Conservation (phyloP, 768 basidiomycete species). For the Lentinula aciculospora region DNA sequence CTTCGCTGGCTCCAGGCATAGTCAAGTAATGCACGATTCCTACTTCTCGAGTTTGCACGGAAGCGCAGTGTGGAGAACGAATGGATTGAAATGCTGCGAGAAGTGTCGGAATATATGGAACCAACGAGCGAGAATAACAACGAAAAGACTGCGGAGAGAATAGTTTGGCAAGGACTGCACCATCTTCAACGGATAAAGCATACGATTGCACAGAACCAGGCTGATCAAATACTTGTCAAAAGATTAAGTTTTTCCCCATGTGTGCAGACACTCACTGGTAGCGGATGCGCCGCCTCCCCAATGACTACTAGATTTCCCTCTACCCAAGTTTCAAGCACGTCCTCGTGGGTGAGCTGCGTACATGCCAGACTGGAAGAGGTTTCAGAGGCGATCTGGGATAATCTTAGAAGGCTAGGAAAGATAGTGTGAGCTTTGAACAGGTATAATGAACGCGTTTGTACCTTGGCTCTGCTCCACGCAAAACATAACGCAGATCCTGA, state of each 20-base stretch:
- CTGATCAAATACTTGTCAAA: constrained; percentile 20
- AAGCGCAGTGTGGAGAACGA: constrained; percentile 39
- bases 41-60: constrained; percentile 36
- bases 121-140: constrained; percentile 33
- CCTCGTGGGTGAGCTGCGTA: constrained; percentile 30
- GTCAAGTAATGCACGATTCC: constrained; percentile 38
- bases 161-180: constrained; percentile 51
- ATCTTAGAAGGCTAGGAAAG: constrained; percentile 26
- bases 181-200: constrained; percentile 56
- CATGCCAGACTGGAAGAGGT: constrained; percentile 27
- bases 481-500: constrained; percentile 19
- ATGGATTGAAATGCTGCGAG: constrained; percentile 52
- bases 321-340: constrained; percentile 46
- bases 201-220: constrained; percentile 43
- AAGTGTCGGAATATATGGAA: constrained; percentile 47
- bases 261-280: constrained; percentile 35
- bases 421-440: not conserved
- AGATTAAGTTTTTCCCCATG: too few species aligned
- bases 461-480: constrained; percentile 31
- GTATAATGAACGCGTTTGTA: constrained; percentile 13
- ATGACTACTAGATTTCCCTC: constrained; percentile 41
- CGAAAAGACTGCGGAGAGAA: constrained; percentile 52
- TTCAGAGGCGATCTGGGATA: constrained; percentile 19
- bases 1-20: constrained; percentile 31
- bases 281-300: constrained; percentile 51